These are phyloP conservation scores for Alternaria sp. DNA, from an alignment of 2,329 filamentous ascomycete genomes.

Conservation along the genomic window DNA sequence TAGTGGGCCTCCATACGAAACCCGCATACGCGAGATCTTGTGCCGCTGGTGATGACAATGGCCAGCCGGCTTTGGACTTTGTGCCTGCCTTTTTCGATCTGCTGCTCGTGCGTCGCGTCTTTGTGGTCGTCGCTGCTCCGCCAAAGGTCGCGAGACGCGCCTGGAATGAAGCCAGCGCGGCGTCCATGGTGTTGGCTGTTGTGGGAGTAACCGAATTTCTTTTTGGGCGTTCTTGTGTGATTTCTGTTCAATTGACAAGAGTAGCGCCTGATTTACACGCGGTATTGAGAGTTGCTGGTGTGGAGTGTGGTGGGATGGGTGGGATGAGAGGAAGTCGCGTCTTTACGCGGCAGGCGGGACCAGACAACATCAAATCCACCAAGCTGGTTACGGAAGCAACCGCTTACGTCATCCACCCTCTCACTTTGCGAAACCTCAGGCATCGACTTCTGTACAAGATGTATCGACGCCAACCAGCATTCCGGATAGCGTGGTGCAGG, in stretches of 20 bases:
- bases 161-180: slow-evolving; percentile 67
- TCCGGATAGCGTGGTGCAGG: slow-evolving; percentile 37
- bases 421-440: slow-evolving; percentile 27
- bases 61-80: slow-evolving; percentile 65
- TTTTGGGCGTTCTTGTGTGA: background rate
- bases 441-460: slow-evolving; percentile 34
- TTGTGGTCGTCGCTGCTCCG: slow-evolving; percentile 60
- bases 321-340: slow-evolving; percentile 19
- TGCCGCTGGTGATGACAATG: slow-evolving; percentile 71
- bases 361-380: slow-evolving; percentile 13
- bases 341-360: slow-evolving; percentile 9
- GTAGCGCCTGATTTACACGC: background rate
- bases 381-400: slow-evolving; percentile 13
- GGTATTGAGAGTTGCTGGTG: slow-evolving; percentile 1
- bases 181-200: slow-evolving; percentile 31
- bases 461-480: slow-evolving; percentile 39
- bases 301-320: slow-evolving; percentile 8
- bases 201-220: background rate
- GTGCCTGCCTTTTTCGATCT: slow-evolving; percentile 60
- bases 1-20: slow-evolving; percentile 83
- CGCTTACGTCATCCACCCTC: slow-evolving; percentile 33
- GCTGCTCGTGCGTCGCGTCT: slow-evolving; percentile 74
- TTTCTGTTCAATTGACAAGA: background rate
- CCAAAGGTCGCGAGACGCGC: slow-evolving; percentile 84
- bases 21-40: slow-evolving; percentile 85